A percentile compares a stretch with the other conserved stretches of the same genome.
phyloP scores from a whole-genome alignment of 352 stramenopile species.

The Phytophthora podocarpi region DNA sequence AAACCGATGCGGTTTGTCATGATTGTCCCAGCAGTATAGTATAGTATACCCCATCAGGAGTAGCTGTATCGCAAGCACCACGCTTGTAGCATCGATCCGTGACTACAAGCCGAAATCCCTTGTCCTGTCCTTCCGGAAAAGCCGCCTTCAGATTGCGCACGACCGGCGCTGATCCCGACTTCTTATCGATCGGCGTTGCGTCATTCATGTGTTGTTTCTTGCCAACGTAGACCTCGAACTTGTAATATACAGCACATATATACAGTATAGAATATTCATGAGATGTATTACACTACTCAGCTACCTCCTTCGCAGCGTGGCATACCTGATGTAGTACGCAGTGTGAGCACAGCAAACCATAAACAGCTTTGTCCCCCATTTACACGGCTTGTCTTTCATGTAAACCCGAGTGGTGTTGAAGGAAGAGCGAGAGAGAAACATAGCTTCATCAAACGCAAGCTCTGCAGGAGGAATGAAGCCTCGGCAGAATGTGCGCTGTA shows the following conservation, averaged over 20 bases:
- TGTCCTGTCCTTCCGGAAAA: not conserved
- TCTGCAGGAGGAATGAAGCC: not conserved
- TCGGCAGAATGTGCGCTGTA: not conserved
- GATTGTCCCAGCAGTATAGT: conserved; percentile 1
- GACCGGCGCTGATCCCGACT: not conserved
- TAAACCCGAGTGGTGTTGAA: conserved; percentile 3
- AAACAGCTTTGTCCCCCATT: not conserved
- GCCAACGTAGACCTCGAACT: not conserved
- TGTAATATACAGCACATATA: not conserved
- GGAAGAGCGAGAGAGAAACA: not conserved
- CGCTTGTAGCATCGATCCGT: conserved; percentile 8
- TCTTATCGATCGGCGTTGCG: not conserved
- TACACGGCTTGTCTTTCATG: not conserved
- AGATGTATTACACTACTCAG: not conserved
- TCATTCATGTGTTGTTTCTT: not conserved
- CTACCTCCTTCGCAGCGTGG: too few species aligned
- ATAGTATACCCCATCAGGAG: conserved; percentile 8
- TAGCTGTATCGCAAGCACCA: not conserved
- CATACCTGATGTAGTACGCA: not conserved
- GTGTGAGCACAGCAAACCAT: not conserved
- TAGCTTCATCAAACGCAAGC: not conserved
- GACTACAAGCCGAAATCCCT: not conserved
- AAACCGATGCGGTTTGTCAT: conserved; percentile 7
- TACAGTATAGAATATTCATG: not conserved
- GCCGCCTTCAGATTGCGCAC: conserved; percentile 3